Evolutionary conservation across 495 filamentous ascomycete species (phyloP).

Genomic region (Chlorociboria aeruginascens): DNA sequence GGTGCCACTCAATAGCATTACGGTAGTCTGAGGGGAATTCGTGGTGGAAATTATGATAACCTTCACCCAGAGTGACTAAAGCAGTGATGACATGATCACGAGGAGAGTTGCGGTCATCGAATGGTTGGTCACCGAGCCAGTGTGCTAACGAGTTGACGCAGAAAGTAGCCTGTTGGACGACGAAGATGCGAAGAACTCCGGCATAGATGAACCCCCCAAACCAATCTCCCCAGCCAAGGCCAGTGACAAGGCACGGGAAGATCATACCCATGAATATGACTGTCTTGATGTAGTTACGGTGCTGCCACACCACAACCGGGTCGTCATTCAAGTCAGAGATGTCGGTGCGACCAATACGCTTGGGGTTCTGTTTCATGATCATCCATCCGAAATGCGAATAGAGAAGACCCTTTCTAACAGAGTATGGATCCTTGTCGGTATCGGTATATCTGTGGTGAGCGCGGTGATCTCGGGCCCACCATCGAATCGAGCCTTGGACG

Average conservation of each 20-base stretch:
- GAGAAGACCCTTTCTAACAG: constrained; percentile 90
- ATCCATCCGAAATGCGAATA: constrained; percentile 96
- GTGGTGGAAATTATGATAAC: constrained; percentile 99
- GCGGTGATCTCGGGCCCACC: constrained; percentile 95
- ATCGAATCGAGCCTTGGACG: constrained; percentile 90
- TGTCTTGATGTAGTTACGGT: constrained; percentile 83
- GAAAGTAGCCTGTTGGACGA: constrained; percentile 99
- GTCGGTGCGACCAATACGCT: constrained; percentile 88
- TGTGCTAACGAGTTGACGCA: constrained; percentile 98
- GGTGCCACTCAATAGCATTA: constrained; percentile 95
- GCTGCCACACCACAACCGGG: constrained; percentile 86
- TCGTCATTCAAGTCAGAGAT: constrained; percentile 96
- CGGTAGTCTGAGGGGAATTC: constrained; percentile 99
- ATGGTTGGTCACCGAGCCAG: constrained; percentile 98
- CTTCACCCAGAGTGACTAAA: constrained; percentile 89
- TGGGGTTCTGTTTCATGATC: constrained; percentile 90
- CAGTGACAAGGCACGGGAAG: constrained; percentile 73
- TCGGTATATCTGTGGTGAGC: constrained; percentile 99
- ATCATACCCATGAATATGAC: constrained; percentile 80
- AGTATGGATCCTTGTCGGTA: constrained; percentile 98
- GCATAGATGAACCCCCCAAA: constrained; percentile 86
- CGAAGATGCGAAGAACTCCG: constrained; percentile 92
- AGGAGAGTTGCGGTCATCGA: constrained; percentile 97
- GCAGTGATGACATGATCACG: constrained; percentile 95
- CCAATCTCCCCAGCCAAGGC: constrained; percentile 85